Base-by-base conservation (phyloP, 495 filamentous ascomycete genomes). In the Neurospora intermedia region DNA sequence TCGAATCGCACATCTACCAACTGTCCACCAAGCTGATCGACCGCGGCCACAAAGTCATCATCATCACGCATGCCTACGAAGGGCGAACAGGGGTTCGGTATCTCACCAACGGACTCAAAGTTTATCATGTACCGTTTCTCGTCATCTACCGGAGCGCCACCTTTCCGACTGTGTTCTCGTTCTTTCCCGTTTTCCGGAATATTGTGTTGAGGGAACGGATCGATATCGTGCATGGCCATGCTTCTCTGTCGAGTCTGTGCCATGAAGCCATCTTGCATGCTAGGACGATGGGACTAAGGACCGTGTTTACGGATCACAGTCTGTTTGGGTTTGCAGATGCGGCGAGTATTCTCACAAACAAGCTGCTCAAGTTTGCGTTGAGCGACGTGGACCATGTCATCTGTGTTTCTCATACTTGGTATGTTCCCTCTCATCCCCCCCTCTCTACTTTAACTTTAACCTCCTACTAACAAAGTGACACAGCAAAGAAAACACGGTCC, bases 301-400 rank as follows among this genome's bases (percentile, higher is more conserved):
- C 96, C 0, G 95, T 97, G 42, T 98, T 98, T 77, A 98, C 96
- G 4, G 96, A 99, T 81, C 96, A 99, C 81, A 96, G 93, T n/a
- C 85, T 99, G 5, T 98, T 98, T 81, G 96, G 96, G 8, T 99
- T 99, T 80, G 94, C 96, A 40, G 96, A 98, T 82, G 94, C 96
- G 8, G 96, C 89, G 3, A 98, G 95, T 73, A 99, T 99, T 71
- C 83, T 99, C 39, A 94, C 96, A 11, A 99, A 99, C 79, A 99
- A 99, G 81, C 82, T 99, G 42, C 86, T 99, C 42, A 99, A 99
- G 78, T 99, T 99, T 78, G 94, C 89, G 1, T 77, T 99, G 75
- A 98, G 96, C 78, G 96, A 99, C 80, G 94, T 99, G 13, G 96
- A 97, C 76, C 96, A 99, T 88, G 94, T 96, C 43, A 96, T 99